Evolutionary conservation across 805 yeast genomes (phyloP).

Genomic region (Torulaspora quercuum): DNA sequence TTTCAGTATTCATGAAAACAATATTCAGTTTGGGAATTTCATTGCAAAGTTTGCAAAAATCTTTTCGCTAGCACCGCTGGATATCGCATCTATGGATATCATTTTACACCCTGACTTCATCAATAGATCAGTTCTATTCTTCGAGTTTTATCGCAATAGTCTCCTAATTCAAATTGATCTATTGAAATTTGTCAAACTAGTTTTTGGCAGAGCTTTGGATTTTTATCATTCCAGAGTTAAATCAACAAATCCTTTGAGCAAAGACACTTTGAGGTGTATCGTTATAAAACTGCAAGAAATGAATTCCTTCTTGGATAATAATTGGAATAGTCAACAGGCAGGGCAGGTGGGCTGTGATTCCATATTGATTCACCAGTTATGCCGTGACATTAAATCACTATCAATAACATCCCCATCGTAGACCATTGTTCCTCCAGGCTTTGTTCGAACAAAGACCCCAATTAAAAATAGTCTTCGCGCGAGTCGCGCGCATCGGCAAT

Average conservation of each 20-base stretch:
- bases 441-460: too few relatives aligned
- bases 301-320: constrained; percentile 20
- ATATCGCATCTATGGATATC: constrained; percentile 19
- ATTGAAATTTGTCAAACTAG: constrained; percentile 32
- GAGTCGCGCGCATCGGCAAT: too few relatives aligned
- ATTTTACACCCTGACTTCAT: constrained; percentile 20
- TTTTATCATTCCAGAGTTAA: constrained; percentile 5
- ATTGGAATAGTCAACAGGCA: constrained; percentile 24
- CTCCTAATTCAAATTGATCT: constrained; percentile 36
- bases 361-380: constrained; percentile 34
- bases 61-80: constrained; percentile 26
- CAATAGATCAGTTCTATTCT: constrained; percentile 23
- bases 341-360: constrained; percentile 36
- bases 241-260: constrained; percentile 5
- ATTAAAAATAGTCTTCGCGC: too few relatives aligned
- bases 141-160: constrained; percentile 31
- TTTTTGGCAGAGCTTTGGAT: constrained; percentile 26
- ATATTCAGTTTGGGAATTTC: constrained; percentile 28
- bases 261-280: constrained; percentile 5
- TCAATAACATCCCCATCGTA: constrained; percentile 4
- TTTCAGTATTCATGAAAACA: constrained; percentile 23
- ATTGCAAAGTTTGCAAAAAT: constrained; percentile 28
- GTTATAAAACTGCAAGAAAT: constrained; percentile 15
- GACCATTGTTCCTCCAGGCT: background rate
- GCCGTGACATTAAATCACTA: constrained; percentile 28